Evolutionary conservation across 1,284 basidiomycete species (phyloP).

Genomic region (Heliocybe sulcata): DNA sequence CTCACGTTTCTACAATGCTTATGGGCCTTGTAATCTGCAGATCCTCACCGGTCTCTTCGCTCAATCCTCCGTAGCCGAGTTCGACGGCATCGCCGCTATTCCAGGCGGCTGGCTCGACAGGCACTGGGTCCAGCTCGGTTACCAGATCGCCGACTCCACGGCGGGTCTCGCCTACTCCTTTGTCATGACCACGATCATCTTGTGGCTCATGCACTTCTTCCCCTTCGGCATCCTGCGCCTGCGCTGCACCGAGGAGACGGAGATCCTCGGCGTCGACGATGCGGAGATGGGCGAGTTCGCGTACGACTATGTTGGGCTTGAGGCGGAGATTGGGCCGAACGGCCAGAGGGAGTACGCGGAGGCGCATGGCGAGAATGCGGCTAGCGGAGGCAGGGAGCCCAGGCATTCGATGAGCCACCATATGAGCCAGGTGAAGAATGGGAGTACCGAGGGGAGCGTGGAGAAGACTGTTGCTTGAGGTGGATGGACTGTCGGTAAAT

Average conservation of each 20-base stretch:
- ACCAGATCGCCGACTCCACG: slow-evolving; percentile 79
- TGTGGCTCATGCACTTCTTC: slow-evolving; percentile 91
- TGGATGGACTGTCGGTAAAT: too few relatives aligned
- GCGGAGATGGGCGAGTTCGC: slow-evolving; percentile 91
- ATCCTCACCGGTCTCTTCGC: slow-evolving; percentile 84
- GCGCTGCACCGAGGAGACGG: slow-evolving; percentile 74
- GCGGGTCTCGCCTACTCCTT: slow-evolving; percentile 78
- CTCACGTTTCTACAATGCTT: background rate
- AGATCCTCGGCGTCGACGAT: slow-evolving; percentile 92
- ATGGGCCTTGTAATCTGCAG: background rate
- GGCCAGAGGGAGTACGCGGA: background rate
- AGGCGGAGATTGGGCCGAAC: slow-evolving; percentile 37
- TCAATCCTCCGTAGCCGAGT: slow-evolving; percentile 75
- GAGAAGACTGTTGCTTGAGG: slow-evolving; percentile 1
- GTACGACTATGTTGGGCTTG: slow-evolving; percentile 83
- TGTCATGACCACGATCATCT: slow-evolving; percentile 79
- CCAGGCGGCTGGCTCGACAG: slow-evolving; percentile 90
- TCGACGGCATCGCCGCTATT: slow-evolving; percentile 74
- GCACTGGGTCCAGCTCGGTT: slow-evolving; percentile 78
- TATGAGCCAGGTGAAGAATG: background rate
- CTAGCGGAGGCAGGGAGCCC: slow-evolving; percentile 14
- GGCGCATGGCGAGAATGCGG: background rate
- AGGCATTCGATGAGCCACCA: slow-evolving; percentile 3
- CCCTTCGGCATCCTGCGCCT: slow-evolving; percentile 68
- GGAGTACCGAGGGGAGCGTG: background rate